phyloP scores from a whole-genome alignment of 139 green algal species.

The Chlamydomonas sphaeroides region DNA sequence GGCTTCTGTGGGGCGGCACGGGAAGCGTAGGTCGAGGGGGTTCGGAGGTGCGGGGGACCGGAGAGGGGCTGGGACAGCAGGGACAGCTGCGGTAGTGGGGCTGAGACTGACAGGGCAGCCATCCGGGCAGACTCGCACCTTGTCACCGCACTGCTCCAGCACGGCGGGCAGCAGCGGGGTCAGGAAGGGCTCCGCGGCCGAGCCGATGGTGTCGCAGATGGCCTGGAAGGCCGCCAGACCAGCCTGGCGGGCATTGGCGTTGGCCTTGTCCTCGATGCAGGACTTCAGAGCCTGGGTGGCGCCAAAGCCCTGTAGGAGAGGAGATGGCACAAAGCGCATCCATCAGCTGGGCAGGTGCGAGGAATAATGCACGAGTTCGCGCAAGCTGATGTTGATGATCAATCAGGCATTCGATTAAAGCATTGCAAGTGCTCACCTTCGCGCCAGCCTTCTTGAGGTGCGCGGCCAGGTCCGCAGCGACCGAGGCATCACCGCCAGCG shows the following conservation, averaged over 20 bases:
- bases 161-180: conserved; percentile 65
- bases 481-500: conserved; percentile 23
- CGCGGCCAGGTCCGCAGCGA: conserved; percentile 2
- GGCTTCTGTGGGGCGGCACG: conserved; percentile 26
- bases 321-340: too few relatives aligned
- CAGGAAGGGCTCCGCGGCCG: conserved; percentile 72
- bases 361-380: neutral
- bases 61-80: too few relatives aligned
- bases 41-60: too few relatives aligned
- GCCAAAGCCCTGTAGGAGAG: conserved; percentile 39
- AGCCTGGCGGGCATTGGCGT: conserved; percentile 41
- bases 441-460: conserved; percentile 38
- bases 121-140: conserved; percentile 50
- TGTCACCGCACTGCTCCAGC: conserved; percentile 74
- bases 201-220: conserved; percentile 49
- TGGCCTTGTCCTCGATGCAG: conserved; percentile 39
- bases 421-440: too few relatives aligned
- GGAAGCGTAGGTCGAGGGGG: too few relatives aligned
- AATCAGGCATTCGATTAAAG: too few relatives aligned
- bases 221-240: conserved; percentile 55
- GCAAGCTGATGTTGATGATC: too few relatives aligned
- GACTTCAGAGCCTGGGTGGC: conserved; percentile 21
- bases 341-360: too few relatives aligned
- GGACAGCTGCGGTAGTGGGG: too few relatives aligned
- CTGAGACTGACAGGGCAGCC: too few relatives aligned